These are phyloP conservation scores for Gymnopilus dilepis DNA, from an alignment of 768 basidiomycete genomes.

Conservation along the genomic window DNA sequence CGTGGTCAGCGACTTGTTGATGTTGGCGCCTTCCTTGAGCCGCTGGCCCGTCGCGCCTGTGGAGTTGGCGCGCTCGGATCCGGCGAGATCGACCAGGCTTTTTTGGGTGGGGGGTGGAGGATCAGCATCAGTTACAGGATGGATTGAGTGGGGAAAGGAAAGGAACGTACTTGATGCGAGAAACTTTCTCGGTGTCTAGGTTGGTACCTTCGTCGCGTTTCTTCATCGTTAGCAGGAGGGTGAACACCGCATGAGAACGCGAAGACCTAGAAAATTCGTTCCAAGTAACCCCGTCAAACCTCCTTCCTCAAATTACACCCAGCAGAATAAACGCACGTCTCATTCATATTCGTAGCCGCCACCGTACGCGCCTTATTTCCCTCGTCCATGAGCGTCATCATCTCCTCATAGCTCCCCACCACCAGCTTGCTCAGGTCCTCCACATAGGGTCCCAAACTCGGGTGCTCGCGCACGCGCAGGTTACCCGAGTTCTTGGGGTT, in stretches of 20 bases:
- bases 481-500: slow-evolving; percentile 98
- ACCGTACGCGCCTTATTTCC: slow-evolving; percentile 99
- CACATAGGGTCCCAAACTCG: slow-evolving; percentile 95
- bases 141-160: slow-evolving; percentile 1
- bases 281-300: slow-evolving; percentile 14
- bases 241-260: slow-evolving; percentile 98
- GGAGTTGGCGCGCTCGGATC: slow-evolving; percentile 95
- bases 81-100: slow-evolving; percentile 94
- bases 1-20: slow-evolving; percentile 98
- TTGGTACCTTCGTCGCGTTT: slow-evolving; percentile 83
- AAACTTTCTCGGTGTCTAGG: slow-evolving; percentile 98
- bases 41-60: slow-evolving; percentile 97
- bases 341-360: slow-evolving; percentile 99
- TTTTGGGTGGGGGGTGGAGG: neutral
- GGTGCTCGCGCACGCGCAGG: slow-evolving; percentile 96
- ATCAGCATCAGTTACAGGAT: slow-evolving; percentile 3
- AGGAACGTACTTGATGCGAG: slow-evolving; percentile 79
- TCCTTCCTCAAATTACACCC: slow-evolving; percentile 13
- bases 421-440: slow-evolving; percentile 95
- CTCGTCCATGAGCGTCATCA: slow-evolving; percentile 99
- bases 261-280: slow-evolving; percentile 65
- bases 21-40: slow-evolving; percentile 97
- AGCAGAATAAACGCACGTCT: slow-evolving; percentile 64
- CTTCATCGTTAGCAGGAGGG: slow-evolving; percentile 92
- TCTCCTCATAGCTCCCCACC: slow-evolving; percentile 90